Base-by-base conservation (phyloP, 345 rosid genomes). In the Bretschneidera sinensis region DNA sequence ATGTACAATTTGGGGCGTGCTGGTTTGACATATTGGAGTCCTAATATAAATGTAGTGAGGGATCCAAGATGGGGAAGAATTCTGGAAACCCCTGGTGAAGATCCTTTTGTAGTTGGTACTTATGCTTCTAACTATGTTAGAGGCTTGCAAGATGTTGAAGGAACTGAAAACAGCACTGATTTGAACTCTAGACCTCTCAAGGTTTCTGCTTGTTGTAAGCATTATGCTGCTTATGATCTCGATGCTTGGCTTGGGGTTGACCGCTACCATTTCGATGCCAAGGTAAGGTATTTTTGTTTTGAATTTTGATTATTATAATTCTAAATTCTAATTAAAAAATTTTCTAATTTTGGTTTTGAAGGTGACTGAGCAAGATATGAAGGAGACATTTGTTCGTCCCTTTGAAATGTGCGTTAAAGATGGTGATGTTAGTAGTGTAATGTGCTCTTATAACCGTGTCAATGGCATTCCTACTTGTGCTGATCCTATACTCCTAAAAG, bases 1-100 rank as follows among this genome's bases (percentile, higher is more conserved):
- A 74, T 73, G 78, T 68, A 75, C 57, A 73, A 75, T 51, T 21
- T 78, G 31, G 75, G 79, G 57, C 67, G 60, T n/a, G 70, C 73
- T 9, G 76, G 81, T 15, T 65, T 83, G 22, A 72, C 78, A 59
- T 80, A 49, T n/a, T n/a, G n/a, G n/a, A n/a, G n/a, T n/a, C n/a
- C n/a, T n/a, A n/a, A n/a, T n/a, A n/a, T n/a, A n/a, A 78, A 80
- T 58, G 54, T 81, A 13, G 74, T 76, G 22, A 49, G 85, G 34
- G 85, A 83, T 54, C 88, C 85, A 0, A 71, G 83, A 50, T 83
- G 82, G 85, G 82, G 80, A 15, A 71, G 81, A 17, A 78, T 69
- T 11, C 76, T 71, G 31, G 88, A 80, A 65, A 83, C 81, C 7
- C 76, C 79, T 2, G 86, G 86, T 1, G 84, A 83, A 59, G 88